These are phyloP conservation scores for Tulasnella calospora DNA, from an alignment of 768 basidiomycete genomes.

Conservation along the genomic window DNA sequence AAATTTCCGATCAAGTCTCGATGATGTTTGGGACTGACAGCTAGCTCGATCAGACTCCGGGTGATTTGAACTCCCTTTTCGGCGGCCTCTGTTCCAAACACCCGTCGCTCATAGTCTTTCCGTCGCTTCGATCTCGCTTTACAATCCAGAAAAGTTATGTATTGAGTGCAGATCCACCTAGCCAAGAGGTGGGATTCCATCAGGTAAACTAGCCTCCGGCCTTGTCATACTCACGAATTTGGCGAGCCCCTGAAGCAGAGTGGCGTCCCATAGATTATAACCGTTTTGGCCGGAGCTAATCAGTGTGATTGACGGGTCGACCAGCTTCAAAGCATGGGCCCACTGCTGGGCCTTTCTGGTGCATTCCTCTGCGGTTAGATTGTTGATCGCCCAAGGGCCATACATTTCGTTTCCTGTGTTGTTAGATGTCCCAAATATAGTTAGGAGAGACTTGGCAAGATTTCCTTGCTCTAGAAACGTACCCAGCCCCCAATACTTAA, in stretches of 20 bases:
- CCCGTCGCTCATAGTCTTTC: slow-evolving; percentile 10
- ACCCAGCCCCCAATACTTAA: slow-evolving; percentile 41
- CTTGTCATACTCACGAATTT: not conserved
- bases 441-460: not conserved
- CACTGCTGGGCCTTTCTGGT: slow-evolving; percentile 54
- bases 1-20: too few relatives aligned
- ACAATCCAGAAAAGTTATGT: slow-evolving; percentile 6
- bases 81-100: slow-evolving; percentile 41
- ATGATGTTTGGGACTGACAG: slow-evolving; percentile 28
- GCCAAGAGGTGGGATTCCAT: not conserved
- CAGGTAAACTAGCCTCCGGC: not conserved
- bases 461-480: slow-evolving; percentile 33
- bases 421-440: not conserved
- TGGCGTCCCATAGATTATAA: slow-evolving; percentile 41
- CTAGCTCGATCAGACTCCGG: slow-evolving; percentile 49
- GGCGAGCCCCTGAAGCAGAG: slow-evolving; percentile 33
- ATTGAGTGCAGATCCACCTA: slow-evolving; percentile 20
- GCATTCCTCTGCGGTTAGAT: slow-evolving; percentile 54
- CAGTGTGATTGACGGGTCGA: slow-evolving; percentile 53
- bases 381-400: slow-evolving; percentile 42
- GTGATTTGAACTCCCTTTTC: slow-evolving; percentile 51
- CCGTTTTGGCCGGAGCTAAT: slow-evolving; percentile 49
- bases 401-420: slow-evolving; percentile 23
- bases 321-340: slow-evolving; percentile 55
- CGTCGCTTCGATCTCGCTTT: slow-evolving; percentile 10